Base-by-base conservation (phyloP, 495 filamentous ascomycete genomes). In the Trichoderma virens region DNA sequence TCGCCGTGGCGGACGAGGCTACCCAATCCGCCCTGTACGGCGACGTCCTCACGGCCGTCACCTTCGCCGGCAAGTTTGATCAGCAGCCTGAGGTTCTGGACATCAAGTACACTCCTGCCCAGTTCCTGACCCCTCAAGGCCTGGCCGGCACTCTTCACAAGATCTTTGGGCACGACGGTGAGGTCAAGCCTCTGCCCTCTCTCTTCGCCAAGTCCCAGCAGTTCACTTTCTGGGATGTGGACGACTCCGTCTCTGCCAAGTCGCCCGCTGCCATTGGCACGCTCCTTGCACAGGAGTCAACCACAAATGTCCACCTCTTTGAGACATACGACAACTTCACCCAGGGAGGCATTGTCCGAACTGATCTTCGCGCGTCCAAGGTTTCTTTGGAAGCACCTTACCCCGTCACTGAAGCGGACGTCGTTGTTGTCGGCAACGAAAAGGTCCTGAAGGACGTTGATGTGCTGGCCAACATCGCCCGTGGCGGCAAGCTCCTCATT, bases 181-280 rank as follows among this genome's bases (percentile, higher is more conserved):
- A 70, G 41, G 72, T 70, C 59, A 80, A 80, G 65, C 69, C 65
- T 64, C 64, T 76, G 51, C 67, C 66, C 56, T 67, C 71, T 3
- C 70, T 76, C 23, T 11, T 56, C 8, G 75, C 80, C 30, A 70
- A 74, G 35, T 85, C 88, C 31, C 81, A 90, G 70, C 90, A 98
- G 70, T 98, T 92, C 79, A 85, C 86, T 25, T 96, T 98, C 81
- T 98, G 93, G 94, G 90, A 97, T 72, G 74, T 89, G 20, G 94
- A 96, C 67, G 85, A 85, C 71, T 93, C 91, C 28, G 73, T 75
- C 1, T 84, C 87, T 38, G 80, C 78, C 47, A 79, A 80, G 60
- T 87, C 91, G 30, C 84, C 91, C 9, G 71, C 82, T 25, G 82
- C 82, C 41, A 73, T 97, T 32, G 86, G 88, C 45, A 85, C 86